These are phyloP conservation scores for Ophiostoma populinum DNA, from an alignment of 2,329 filamentous ascomycete genomes.

Conservation along the genomic window DNA sequence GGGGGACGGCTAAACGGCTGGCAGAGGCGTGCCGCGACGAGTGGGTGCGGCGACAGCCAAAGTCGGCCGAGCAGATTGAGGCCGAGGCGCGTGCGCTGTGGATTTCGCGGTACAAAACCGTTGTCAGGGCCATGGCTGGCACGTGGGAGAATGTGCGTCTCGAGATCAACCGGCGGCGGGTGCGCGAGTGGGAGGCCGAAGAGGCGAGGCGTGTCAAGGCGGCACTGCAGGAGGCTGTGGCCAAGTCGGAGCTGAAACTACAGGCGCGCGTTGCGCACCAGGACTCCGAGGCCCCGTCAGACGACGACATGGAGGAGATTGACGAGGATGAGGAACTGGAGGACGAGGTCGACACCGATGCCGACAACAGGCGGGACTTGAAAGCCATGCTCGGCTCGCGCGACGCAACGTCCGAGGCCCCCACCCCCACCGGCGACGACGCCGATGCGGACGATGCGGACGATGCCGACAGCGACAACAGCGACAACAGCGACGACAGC, in stretches of 20 bases:
- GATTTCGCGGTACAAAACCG: constrained; percentile 50
- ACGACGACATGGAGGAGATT: constrained; percentile 24
- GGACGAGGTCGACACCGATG: background rate
- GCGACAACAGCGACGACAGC: constrained; percentile 19
- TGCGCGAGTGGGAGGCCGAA: constrained; percentile 47
- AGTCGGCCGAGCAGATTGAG: constrained; percentile 64
- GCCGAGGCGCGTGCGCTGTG: constrained; percentile 55
- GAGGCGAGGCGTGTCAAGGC: constrained; percentile 47
- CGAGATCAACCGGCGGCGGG: constrained; percentile 41
- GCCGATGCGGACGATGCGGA: constrained; percentile 38
- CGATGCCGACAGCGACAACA: constrained; percentile 31
- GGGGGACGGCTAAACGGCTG: constrained; percentile 56
- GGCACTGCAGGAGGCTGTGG: constrained; percentile 57
- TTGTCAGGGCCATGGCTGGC: constrained; percentile 39
- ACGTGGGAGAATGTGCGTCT: constrained; percentile 48
- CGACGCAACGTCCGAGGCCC: background rate
- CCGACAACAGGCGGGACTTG: background rate
- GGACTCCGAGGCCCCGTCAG: constrained; percentile 32
- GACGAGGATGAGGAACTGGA: constrained; percentile 20
- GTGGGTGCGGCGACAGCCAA: constrained; percentile 57
- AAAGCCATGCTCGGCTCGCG: background rate
- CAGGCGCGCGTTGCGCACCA: constrained; percentile 39
- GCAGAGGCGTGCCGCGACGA: constrained; percentile 64
- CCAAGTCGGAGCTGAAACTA: constrained; percentile 50
- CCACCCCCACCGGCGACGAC: constrained; percentile 25